Evolutionary conservation across 73 alveolate species (phyloP), one percentile per base, ranked within the genome.

Genomic region (Blepharisma japonicum): DNA sequence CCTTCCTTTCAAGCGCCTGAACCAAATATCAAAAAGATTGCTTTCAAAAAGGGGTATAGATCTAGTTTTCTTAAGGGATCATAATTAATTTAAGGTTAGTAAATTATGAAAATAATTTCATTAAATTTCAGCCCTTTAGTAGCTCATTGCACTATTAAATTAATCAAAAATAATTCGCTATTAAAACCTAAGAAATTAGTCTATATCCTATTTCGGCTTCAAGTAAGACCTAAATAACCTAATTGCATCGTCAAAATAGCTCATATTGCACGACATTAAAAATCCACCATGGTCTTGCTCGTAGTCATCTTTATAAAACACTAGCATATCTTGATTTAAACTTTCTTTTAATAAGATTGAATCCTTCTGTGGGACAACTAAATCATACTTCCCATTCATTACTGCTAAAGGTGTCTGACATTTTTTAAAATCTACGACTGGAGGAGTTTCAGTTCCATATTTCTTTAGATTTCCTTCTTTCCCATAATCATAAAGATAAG

Each of bases 401-500:
- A 53, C 23, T 20, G 67, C 67, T 20, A 53, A 20, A 14, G n/a
- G n/a, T 14, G 67, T 53, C n/a, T 14, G n/a, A 4, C n/a, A 11
- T 53, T 53, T 53, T 14, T 11, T 14, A 53, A 53, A 53, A 53
- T 53, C 67, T 20, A 53, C 23, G 1, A 4, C 2, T 11, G 87
- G 87, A 25, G 87, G 83, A 11, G 42, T 48, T 21, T 45, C 74
- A 1, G 0, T 27, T 8, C 77, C 77, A 71, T 80, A 80, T 55
- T 50, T 80, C n/a, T 11, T 14, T 20, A 45, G 27, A 46, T 80
- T 70, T 20, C 25, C 77, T 45, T 68, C 21, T 32, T 45, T 80
- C 4, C 87, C 87, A 71, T 71, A 71, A 54, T 80, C 87, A 71
- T 18, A 80, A 14, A 53, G 23, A 53, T 11, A 11, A 53, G 27